phyloP scores from a whole-genome alignment of 257 asterid species.

The Salvia rosmarinus region DNA sequence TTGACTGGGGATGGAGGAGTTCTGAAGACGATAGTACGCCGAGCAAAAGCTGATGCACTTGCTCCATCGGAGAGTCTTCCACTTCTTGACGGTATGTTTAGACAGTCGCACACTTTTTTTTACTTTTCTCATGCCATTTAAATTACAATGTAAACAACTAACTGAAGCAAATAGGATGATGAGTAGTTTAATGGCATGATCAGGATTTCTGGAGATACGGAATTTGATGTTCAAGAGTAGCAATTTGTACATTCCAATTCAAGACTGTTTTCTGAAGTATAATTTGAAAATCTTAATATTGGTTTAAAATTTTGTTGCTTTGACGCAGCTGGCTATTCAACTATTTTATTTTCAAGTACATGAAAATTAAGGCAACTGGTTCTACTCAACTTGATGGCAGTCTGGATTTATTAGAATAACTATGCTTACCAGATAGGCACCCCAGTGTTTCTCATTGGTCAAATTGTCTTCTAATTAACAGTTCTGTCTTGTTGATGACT shows the following conservation, averaged over 20 bases:
- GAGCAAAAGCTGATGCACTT: constrained; percentile 76
- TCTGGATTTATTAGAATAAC: too few species aligned
- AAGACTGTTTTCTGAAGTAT: neutral
- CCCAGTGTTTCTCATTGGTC: too few species aligned
- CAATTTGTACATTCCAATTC: neutral
- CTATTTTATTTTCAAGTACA: too few species aligned
- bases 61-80: constrained; percentile 88
- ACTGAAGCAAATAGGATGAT: neutral
- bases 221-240: neutral
- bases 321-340: too few species aligned
- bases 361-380: too few species aligned
- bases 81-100: constrained; percentile 76
- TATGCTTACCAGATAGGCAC: too few species aligned
- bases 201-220: neutral
- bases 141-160: constrained; percentile 2
- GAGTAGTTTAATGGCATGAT: neutral
- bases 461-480: too few species aligned
- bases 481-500: neutral
- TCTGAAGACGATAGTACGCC: constrained; percentile 68
- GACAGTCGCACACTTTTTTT: neutral
- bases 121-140: neutral
- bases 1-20: constrained; percentile 99
- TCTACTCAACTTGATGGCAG: too few species aligned
- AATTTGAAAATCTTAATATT: neutral
- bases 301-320: too few species aligned